Base-by-base conservation (phyloP, 352 stramenopile genomes). In the Phytophthora crassamura region DNA sequence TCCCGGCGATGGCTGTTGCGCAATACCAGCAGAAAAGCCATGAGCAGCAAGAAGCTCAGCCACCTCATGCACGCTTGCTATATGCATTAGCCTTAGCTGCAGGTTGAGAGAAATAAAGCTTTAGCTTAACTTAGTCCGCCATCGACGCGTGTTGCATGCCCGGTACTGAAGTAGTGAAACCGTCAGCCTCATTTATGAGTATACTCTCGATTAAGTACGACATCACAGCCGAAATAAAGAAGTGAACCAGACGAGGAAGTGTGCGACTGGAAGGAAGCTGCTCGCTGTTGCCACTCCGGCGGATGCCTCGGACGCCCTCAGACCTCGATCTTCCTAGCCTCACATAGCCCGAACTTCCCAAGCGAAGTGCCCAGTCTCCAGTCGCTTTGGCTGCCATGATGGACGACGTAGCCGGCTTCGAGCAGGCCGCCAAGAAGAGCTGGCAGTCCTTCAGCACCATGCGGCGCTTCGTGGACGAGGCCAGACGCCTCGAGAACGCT, bases 391-490 rank as follows among this genome's bases (percentile, higher is more conserved):
- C 4, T 11, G 42, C 8, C 12, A 80, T 78, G 67, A 85, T 80
- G 28, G 64, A 83, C 58, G 75, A 80, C 20, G 69, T 77, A 18
- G 61, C 59, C 16, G 78, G 77, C 73, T 90, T 92, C 54, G 84
- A 92, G 53, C 69, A 84, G 30, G 76, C 81, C 7, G 84, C 82
- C 47, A 90, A 90, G 68, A 87, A 93, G 81, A 91, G 83, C 18
- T 95, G 87, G 87, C 87, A 95, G 75, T 91, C 81, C 39, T 93
- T 95, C 71, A 92, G 80, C 45, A 95, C 87, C 50, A 91, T 95
- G 84, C 85, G 84, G 69, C 84, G 86, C 63, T 95, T 95, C 63
- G 78, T 95, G 65, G 81, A 80, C 67, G 88, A 95, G 64, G 85
- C 84, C 34, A 78, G 75, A 30, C 84, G 88, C 5, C 70, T 95